Base-by-base conservation (phyloP, 2,329 filamentous ascomycete species). In the Microdochium bolleyi region DNA sequence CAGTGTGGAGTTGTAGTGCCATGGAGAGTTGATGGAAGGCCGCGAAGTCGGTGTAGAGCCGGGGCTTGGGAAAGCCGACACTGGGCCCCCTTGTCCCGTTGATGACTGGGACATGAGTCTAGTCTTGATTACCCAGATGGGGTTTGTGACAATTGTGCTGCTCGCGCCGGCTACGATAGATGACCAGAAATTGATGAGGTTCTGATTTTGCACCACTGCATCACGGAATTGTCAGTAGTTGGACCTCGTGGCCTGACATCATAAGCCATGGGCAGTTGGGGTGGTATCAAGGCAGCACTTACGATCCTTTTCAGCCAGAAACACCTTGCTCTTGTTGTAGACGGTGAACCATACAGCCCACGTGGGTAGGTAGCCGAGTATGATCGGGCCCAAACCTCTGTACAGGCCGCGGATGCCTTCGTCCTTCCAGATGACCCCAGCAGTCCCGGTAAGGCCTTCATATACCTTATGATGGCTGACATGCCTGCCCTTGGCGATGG, bases 111-210 rank as follows among this genome's bases (percentile, higher is more conserved):
- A 96, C 94, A 97, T 97, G 61, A 99, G 81, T 60, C 94, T 82
- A 49, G 94, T 99, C 73, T 99, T 99, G 74, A 99, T 96, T 37
- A 99, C 94, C 94, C 94, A 99, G 56, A 99, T 99, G 1, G 94
- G 94, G 69, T 97, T 99, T 24, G 94, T 99, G 57, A 87, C 88
- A 57, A 97, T 79, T 3, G 94, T 99, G 60, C 92, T 96, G 73
- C 88, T 96, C 56, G 85, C 91, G 51, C 94, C 94, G 24, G 92
- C 94, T 53, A 91, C 81, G 55, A 99, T 83, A 10, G 94, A 96
- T 22, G 94, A 94, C 75, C 88, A 92, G 59, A 94, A 87, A 65
- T 89, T 90, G 62, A 92, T 82, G 48, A 90, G 67, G 73, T 89
- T 86, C 63, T 82, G 83, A 65, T 89, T 92, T 56, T 85, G 88